phyloP scores from a whole-genome alignment of 148 eudicot species.

The Rheum nobile region DNA sequence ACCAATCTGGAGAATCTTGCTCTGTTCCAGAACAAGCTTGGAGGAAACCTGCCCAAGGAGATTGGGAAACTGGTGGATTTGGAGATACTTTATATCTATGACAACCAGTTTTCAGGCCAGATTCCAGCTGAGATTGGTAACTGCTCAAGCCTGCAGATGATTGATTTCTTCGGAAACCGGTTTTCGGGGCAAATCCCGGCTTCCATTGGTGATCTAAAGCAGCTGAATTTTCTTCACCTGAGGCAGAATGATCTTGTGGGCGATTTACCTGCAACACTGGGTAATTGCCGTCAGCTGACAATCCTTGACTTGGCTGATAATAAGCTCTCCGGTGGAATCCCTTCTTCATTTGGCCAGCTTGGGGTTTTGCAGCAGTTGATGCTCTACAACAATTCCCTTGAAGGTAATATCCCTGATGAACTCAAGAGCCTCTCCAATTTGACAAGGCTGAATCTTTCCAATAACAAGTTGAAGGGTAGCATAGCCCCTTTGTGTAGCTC shows the following conservation, averaged over 20 bases:
- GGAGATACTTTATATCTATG: constrained; percentile 56
- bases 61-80: constrained; percentile 55
- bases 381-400: constrained; percentile 82
- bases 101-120: constrained; percentile 67
- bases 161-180: constrained; percentile 81
- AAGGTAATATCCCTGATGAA: constrained; percentile 62
- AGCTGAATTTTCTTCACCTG: constrained; percentile 59
- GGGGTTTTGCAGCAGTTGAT: constrained; percentile 51
- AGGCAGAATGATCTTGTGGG: constrained; percentile 73
- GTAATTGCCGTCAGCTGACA: constrained; percentile 48
- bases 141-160: constrained; percentile 79
- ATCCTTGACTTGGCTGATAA: constrained; percentile 86
- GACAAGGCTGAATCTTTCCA: constrained; percentile 77
- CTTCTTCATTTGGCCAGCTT: constrained; percentile 46
- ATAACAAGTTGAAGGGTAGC: constrained; percentile 69
- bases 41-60: constrained; percentile 61
- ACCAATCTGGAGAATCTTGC: constrained; percentile 59
- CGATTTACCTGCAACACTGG: constrained; percentile 61
- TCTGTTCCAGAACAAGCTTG: constrained; percentile 45
- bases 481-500: constrained; percentile 73
- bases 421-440: constrained; percentile 43
- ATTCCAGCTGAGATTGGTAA: constrained; percentile 85
- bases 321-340: constrained; percentile 60
- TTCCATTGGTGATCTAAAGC: constrained; percentile 46
- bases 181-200: constrained; percentile 56